phyloP scores from a whole-genome alignment of 371 early-diverging fungal genomes.

The Actinomucor elegans region DNA sequence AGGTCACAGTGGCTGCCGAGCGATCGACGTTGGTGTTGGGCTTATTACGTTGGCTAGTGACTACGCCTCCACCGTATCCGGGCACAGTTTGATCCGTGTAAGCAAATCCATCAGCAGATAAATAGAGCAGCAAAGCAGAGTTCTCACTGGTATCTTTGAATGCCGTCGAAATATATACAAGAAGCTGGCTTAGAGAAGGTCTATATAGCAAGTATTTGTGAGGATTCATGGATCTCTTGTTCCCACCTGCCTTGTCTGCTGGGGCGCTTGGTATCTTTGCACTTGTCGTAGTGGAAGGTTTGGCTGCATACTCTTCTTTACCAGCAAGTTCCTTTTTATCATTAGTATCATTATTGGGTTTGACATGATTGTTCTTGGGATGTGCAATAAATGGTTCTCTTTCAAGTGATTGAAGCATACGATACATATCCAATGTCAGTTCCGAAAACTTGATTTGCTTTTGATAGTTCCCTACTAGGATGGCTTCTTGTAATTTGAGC shows the following conservation, averaged over 20 bases:
- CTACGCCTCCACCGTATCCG: constrained; percentile 76
- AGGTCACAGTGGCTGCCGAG: background rate
- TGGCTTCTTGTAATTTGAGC: constrained; percentile 85
- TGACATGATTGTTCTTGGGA: constrained; percentile 4
- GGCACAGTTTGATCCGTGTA: constrained; percentile 30
- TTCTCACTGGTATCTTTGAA: constrained; percentile 89
- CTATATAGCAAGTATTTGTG: constrained; percentile 91
- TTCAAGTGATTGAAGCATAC: constrained; percentile 88
- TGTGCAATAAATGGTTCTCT: constrained; percentile 21
- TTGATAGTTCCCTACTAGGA: constrained; percentile 89
- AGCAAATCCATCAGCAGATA: constrained; percentile 88
- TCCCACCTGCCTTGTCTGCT: background rate
- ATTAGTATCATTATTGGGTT: background rate
- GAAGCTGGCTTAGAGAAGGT: constrained; percentile 84
- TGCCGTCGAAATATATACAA: constrained; percentile 86
- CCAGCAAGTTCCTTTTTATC: constrained; percentile 4
- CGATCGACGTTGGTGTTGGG: constrained; percentile 18
- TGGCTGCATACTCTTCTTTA: background rate
- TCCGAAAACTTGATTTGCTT: constrained; percentile 96
- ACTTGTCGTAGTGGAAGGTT: background rate
- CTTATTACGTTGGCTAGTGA: constrained; percentile 46
- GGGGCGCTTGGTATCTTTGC: background rate
- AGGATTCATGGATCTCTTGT: constrained; percentile 76
- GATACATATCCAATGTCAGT: constrained; percentile 94
- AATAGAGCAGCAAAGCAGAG: constrained; percentile 80